These are phyloP conservation scores for Epicoccum nigrum DNA, from an alignment of 2,329 filamentous ascomycete species.

Conservation along the genomic window DNA sequence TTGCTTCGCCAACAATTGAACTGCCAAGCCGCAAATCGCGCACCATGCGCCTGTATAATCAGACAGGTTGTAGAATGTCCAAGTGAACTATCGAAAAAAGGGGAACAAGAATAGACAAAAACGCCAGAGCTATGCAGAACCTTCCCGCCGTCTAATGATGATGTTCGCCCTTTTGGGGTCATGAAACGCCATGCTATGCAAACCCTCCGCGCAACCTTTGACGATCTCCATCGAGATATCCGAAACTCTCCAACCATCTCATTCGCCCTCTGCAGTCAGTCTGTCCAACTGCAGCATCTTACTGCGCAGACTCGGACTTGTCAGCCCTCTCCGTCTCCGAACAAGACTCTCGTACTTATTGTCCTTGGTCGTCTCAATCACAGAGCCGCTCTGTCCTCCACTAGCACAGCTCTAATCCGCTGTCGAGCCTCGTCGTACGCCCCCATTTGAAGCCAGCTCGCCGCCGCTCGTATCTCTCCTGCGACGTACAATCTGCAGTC, in stretches of 20 bases:
- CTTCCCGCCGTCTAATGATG: slow-evolving; percentile 7
- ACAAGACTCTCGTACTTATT: slow-evolving; percentile 9
- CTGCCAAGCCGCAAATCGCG: not conserved
- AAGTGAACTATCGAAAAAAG: not conserved
- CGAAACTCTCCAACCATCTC: not conserved
- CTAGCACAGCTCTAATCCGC: slow-evolving; percentile 15
- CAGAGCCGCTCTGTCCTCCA: not conserved
- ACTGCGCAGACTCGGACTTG: slow-evolving; percentile 2
- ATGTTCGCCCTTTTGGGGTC: slow-evolving; percentile 35
- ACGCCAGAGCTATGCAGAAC: slow-evolving; percentile 18
- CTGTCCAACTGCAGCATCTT: slow-evolving; percentile 7
- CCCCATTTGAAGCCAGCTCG: slow-evolving; percentile 34
- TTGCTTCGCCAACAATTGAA: not conserved
- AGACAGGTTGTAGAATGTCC: not conserved
- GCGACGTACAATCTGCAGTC: slow-evolving; percentile 42
- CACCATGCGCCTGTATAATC: not conserved
- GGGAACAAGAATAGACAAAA: not conserved
- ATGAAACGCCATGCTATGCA: slow-evolving; percentile 15
- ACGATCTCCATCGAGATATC: not conserved
- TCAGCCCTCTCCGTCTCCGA: slow-evolving; percentile 5
- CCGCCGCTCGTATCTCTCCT: slow-evolving; percentile 46
- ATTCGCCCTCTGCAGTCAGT: not conserved
- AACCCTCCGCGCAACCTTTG: not conserved
- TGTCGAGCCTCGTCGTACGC: slow-evolving; percentile 11
- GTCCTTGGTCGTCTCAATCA: not conserved